Conservation (phyloP, 257 asterid species). For the Solanum virginianum region DNA sequence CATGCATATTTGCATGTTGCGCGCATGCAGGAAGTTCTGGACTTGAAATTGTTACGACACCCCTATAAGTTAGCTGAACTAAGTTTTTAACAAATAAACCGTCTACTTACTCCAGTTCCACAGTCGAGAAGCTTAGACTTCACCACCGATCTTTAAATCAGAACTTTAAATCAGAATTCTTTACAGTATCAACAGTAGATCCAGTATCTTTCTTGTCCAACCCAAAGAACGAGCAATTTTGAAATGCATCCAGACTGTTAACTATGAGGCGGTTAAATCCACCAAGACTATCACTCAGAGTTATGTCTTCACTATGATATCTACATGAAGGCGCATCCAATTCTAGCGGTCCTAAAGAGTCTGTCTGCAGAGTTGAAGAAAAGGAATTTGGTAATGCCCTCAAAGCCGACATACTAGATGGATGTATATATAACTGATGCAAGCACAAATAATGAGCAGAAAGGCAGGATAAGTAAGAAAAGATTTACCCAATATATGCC, state of each 20-base stretch:
- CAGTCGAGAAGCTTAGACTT: conserved; percentile 19
- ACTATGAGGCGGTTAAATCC: conserved; percentile 83
- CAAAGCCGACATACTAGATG: neutral
- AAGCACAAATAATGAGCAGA: neutral
- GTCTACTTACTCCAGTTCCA: neutral
- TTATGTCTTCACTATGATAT: conserved; percentile 66
- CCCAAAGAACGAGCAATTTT: conserved; percentile 77
- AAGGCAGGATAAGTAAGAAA: neutral
- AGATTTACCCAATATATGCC: conserved; percentile 79
- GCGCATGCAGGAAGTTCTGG: neutral
- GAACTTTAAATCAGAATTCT: conserved; percentile 28
- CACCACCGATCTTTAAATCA: conserved; percentile 41
- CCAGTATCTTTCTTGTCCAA: conserved; percentile 59
- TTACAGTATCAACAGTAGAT: conserved; percentile 42
- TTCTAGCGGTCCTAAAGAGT: conserved; percentile 88
- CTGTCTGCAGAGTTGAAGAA: conserved; percentile 53
- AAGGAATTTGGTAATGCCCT: conserved; percentile 5
- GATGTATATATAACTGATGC: neutral
- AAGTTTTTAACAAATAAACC: neutral
- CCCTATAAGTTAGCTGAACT: neutral
- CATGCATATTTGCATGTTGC: neutral
- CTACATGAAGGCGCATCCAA: conserved; percentile 81
- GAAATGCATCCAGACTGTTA: conserved; percentile 85
- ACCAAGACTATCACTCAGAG: conserved; percentile 80
- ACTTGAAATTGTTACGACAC: neutral